These are phyloP conservation scores for Corymbia calophylla DNA, from an alignment of 441 rosid genomes.

Conservation along the genomic window DNA sequence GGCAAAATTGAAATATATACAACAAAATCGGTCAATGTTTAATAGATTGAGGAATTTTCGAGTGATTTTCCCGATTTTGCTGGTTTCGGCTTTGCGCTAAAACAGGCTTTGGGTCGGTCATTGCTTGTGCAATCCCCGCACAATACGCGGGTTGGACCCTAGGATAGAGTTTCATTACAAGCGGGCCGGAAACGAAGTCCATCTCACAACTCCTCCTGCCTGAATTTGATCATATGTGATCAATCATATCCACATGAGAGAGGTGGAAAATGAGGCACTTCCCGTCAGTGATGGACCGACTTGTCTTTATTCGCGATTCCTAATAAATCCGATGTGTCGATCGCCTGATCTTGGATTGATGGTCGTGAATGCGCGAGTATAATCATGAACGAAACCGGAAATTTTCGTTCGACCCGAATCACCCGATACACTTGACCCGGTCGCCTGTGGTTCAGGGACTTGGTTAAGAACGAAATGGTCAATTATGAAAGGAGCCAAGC, in stretches of 20 bases:
- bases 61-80: neutral
- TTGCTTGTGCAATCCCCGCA: neutral
- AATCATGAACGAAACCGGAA: neutral
- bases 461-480: neutral
- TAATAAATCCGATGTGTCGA: neutral
- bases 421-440: neutral
- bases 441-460: neutral
- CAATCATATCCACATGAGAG: neutral
- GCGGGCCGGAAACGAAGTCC: neutral
- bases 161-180: neutral
- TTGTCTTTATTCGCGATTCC: too few relatives aligned
- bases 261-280: neutral
- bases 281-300: neutral
- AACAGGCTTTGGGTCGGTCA: neutral
- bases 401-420: neutral
- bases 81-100: neutral
- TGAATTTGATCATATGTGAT: neutral
- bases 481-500: neutral
- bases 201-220: neutral
- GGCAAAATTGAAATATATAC: too few relatives aligned
- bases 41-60: too few relatives aligned
- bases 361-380: neutral
- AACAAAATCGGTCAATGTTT: too few relatives aligned
- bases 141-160: fast-evolving
- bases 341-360: neutral